Evolutionary conservation across 2,329 filamentous ascomycete species (phyloP).

Genomic region (Hortaea werneckii): DNA sequence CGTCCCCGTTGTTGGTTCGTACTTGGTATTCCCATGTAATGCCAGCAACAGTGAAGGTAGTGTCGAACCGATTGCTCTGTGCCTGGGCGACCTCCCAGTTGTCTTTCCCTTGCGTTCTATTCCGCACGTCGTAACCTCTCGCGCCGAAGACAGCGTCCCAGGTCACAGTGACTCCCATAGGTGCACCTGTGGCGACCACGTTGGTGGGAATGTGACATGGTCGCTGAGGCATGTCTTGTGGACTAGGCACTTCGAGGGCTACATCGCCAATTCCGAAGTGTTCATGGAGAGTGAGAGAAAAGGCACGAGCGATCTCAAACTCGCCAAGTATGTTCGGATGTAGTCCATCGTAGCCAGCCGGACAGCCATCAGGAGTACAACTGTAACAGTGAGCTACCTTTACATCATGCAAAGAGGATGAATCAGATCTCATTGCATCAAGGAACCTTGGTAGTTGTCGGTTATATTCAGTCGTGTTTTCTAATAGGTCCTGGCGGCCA

Average conservation of each 20-base stretch:
- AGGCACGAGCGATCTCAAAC: conserved; percentile 34
- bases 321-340: conserved; percentile 35
- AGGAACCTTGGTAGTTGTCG: not conserved
- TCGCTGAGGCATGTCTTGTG: not conserved
- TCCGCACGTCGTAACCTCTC: not conserved
- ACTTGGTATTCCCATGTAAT: not conserved
- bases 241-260: not conserved
- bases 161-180: not conserved
- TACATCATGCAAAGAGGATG: not conserved
- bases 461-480: not conserved
- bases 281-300: conserved; percentile 21
- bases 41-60: not conserved
- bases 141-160: not conserved
- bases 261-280: not conserved
- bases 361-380: conserved; percentile 22
- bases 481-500: not conserved
- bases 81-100: not conserved
- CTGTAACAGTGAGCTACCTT: conserved; percentile 8
- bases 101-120: not conserved
- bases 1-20: not conserved
- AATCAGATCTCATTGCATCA: not conserved
- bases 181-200: not conserved
- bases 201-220: not conserved
- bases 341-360: conserved; percentile 31
- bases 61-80: not conserved